Evolutionary conservation across 1,284 basidiomycete species (phyloP).

Genomic region (Vanrija sp.): DNA sequence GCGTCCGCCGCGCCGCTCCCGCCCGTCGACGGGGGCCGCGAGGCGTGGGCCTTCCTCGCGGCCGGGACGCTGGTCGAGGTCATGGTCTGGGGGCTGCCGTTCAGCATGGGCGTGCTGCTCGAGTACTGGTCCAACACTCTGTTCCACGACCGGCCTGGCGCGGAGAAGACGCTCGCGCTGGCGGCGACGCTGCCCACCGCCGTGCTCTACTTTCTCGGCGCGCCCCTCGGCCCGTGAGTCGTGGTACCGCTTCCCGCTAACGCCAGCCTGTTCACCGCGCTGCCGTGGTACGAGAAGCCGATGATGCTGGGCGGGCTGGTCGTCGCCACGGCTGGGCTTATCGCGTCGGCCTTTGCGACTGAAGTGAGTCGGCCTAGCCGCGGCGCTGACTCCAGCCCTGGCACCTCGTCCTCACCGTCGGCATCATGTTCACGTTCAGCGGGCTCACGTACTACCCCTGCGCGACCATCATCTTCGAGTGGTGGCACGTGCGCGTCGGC

Average conservation of each 20-base stretch:
- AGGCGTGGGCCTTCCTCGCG: slow-evolving; percentile 42
- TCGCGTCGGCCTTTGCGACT: slow-evolving; percentile 36
- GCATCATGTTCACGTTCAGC: slow-evolving; percentile 36
- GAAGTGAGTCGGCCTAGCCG: slow-evolving; percentile 17
- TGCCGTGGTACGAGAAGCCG: slow-evolving; percentile 19
- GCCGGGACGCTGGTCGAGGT: slow-evolving; percentile 38
- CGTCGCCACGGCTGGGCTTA: slow-evolving; percentile 18
- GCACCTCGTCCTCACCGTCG: slow-evolving; percentile 41
- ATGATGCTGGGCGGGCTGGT: slow-evolving; percentile 27
- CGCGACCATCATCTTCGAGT: slow-evolving; percentile 39
- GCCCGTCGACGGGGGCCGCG: slow-evolving; percentile 35
- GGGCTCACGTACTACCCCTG: slow-evolving; percentile 38
- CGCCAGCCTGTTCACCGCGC: slow-evolving; percentile 24
- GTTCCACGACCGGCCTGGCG: slow-evolving; percentile 29
- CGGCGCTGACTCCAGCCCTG: slow-evolving; percentile 24
- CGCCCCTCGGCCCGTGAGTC: slow-evolving; percentile 36
- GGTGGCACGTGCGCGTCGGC: slow-evolving; percentile 37
- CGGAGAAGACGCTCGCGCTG: slow-evolving; percentile 27
- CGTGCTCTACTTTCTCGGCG: slow-evolving; percentile 31
- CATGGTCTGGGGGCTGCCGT: slow-evolving; percentile 42
- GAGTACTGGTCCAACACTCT: slow-evolving; percentile 38
- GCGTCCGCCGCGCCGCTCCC: slow-evolving; percentile 17
- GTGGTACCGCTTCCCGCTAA: not conserved
- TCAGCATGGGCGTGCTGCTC: slow-evolving; percentile 39
- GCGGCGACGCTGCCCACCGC: slow-evolving; percentile 41